phyloP scores from a whole-genome alignment of 345 rosid genomes.

The Heritiera littoralis region DNA sequence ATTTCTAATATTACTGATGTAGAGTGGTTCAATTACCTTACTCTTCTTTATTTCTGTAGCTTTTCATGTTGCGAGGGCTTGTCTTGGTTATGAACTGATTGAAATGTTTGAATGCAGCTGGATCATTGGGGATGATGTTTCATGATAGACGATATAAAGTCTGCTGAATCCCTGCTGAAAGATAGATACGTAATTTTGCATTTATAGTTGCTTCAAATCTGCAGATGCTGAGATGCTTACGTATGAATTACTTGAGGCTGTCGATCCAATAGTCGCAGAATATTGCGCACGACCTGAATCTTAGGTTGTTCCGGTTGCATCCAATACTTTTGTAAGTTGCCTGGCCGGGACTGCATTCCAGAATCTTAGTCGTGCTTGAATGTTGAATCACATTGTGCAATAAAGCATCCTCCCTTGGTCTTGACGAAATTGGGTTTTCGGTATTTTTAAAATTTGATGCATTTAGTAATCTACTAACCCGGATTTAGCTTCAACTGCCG shows the following conservation, averaged over 20 bases:
- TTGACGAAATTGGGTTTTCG: not conserved
- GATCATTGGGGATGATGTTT: constrained; percentile 9
- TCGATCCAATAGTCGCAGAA: not conserved
- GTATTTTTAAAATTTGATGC: not conserved
- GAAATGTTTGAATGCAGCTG: not conserved
- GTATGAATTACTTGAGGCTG: not conserved
- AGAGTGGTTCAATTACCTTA: not conserved
- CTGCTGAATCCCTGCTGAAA: not conserved
- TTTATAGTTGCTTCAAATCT: not conserved
- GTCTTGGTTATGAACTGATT: not conserved
- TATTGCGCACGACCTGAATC: not conserved
- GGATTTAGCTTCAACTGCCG: not conserved
- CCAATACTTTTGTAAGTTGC: not conserved
- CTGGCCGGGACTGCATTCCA: not conserved
- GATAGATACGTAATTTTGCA: not conserved
- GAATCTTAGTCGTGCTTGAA: not conserved
- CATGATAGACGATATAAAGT: not conserved
- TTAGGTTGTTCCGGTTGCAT: not conserved
- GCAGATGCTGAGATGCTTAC: not conserved
- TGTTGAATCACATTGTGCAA: not conserved
- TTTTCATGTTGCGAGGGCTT: not conserved
- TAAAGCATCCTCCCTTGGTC: not conserved
- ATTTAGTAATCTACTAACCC: not conserved
- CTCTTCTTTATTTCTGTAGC: not conserved
- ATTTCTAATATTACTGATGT: not conserved